Evolutionary conservation across 78 protist species (phyloP).

Genomic region (Dictyostelium purpureum): DNA sequence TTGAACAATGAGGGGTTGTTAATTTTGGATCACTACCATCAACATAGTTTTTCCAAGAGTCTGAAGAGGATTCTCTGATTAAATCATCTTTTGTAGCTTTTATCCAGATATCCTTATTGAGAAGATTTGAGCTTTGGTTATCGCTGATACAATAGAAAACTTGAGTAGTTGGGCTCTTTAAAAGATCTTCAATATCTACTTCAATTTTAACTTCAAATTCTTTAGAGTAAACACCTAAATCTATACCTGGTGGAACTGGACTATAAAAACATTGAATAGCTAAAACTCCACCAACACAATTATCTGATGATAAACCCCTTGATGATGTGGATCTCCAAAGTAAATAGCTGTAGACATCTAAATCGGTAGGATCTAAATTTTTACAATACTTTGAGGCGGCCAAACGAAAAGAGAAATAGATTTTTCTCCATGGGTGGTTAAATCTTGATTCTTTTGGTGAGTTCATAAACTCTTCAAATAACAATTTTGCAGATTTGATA

Average conservation of each 20-base stretch:
- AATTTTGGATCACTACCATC: slow-evolving; percentile 29
- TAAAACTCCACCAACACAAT: neutral
- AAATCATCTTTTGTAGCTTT: neutral
- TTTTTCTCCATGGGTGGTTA: slow-evolving; percentile 70
- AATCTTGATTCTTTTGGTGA: neutral
- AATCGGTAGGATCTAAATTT: neutral
- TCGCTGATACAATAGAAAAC: neutral
- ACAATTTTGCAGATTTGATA: neutral
- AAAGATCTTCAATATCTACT: neutral
- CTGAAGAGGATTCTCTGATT: too few relatives aligned
- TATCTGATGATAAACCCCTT: neutral
- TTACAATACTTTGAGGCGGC: neutral
- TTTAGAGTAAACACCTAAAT: neutral
- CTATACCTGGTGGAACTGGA: neutral
- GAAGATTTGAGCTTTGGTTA: neutral
- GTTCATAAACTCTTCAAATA: slow-evolving; percentile 52
- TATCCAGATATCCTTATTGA: neutral
- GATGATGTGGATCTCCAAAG: neutral
- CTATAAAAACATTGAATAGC: slow-evolving; percentile 7
- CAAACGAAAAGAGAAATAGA: slow-evolving; percentile 3
- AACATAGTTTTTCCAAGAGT: neutral
- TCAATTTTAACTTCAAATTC: neutral
- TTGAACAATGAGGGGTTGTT: neutral
- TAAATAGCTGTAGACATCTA: slow-evolving; percentile 47
- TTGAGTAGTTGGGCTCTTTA: neutral